Evolutionary conservation across 768 basidiomycete species (phyloP).

Genomic region (Gymnopilus junonius): DNA sequence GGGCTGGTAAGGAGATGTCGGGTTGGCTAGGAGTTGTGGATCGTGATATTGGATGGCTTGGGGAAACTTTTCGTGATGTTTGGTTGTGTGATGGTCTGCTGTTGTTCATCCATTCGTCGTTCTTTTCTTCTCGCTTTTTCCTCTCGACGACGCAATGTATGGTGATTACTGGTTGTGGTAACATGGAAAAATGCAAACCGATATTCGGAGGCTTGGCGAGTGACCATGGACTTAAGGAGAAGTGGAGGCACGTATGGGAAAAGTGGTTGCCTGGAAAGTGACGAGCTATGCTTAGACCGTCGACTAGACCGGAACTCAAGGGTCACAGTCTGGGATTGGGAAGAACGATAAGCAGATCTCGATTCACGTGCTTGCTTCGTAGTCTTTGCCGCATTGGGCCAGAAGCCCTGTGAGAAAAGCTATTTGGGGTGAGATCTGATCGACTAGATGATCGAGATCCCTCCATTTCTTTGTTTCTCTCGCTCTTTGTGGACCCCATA

Average conservation of each 20-base stretch:
- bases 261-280: constrained; percentile 3
- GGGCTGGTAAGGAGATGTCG: constrained; percentile 1
- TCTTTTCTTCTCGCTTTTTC: not conserved
- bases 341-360: constrained; percentile 17
- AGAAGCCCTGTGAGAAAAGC: constrained; percentile 29
- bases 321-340: constrained; percentile 6
- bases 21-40: constrained; percentile 1
- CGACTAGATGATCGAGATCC: constrained; percentile 15
- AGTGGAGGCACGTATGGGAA: constrained; percentile 19
- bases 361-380: constrained; percentile 20
- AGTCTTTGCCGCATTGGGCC: constrained; percentile 30
- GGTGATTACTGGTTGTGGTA: constrained; percentile 2
- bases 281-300: constrained; percentile 11
- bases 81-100: not conserved
- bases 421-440: constrained; percentile 29
- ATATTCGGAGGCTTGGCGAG: constrained; percentile 7
- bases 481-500: constrained; percentile 4
- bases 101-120: constrained; percentile 1
- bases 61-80: not conserved
- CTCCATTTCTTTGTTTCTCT: constrained; percentile 14
- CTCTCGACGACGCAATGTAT: not conserved
- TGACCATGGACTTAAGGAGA: constrained; percentile 18
- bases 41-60: constrained; percentile 1
- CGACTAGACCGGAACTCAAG: constrained; percentile 6
- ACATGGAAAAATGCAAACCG: not conserved